Percentiles rank a stretch among this genome's conserved stretches.
These are phyloP conservation scores for Beauveria australis DNA, from an alignment of 2,329 filamentous ascomycete genomes.

Conservation along the genomic window DNA sequence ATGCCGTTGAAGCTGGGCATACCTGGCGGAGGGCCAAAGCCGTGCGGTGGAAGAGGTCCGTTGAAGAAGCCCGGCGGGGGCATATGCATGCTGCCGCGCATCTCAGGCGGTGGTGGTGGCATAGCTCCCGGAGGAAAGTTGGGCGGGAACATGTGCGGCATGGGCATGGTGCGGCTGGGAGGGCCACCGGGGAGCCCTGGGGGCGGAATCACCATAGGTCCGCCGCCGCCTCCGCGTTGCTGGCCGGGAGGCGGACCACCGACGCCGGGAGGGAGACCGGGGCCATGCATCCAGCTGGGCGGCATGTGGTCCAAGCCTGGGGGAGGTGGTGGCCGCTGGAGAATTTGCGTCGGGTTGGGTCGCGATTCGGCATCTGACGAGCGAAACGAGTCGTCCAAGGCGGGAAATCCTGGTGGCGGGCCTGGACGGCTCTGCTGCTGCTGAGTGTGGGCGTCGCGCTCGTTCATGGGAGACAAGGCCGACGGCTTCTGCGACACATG, in stretches of 20 bases:
- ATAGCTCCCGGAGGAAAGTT: constrained; percentile 47
- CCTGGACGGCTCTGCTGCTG: constrained; percentile 36
- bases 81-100: constrained; percentile 44
- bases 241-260: constrained; percentile 16
- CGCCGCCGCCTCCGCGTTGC: constrained; percentile 15
- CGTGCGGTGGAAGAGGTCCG: constrained; percentile 37
- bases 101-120: constrained; percentile 38
- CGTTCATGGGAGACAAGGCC: constrained; percentile 1
- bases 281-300: constrained; percentile 43
- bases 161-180: constrained; percentile 36
- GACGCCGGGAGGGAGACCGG: constrained; percentile 27
- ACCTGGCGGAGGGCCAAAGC: constrained; percentile 46
- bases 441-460: constrained; percentile 12
- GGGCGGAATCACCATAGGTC: constrained; percentile 55
- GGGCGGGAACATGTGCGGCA: constrained; percentile 54
- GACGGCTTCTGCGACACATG: constrained; percentile 16
- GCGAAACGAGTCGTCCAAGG: constrained; percentile 45
- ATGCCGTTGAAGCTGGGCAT: constrained; percentile 50
- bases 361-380: constrained; percentile 33
- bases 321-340: constrained; percentile 49
- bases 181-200: constrained; percentile 40
- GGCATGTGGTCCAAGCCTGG: constrained; percentile 55
- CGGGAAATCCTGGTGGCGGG: constrained; percentile 39
- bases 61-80: constrained; percentile 52
- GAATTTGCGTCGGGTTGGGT: constrained; percentile 51